Evolutionary conservation across 2,329 filamentous ascomycete genomes (phyloP).

Genomic region (Hymenoscyphus fructigenus): DNA sequence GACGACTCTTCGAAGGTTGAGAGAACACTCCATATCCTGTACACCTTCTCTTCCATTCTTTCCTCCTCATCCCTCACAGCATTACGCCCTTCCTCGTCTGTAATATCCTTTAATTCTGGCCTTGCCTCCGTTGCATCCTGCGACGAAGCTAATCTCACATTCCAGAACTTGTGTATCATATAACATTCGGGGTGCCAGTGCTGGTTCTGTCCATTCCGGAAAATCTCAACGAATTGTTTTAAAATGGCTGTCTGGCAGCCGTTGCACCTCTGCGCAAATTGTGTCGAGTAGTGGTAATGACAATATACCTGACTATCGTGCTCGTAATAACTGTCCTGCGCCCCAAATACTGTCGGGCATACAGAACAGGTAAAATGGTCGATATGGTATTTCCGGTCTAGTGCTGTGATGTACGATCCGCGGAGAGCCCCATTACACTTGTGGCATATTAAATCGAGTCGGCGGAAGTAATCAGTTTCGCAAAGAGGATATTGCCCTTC

Average conservation of each 20-base stretch:
- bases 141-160: slow-evolving; percentile 68
- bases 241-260: slow-evolving; percentile 96
- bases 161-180: slow-evolving; percentile 99
- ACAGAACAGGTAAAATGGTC: slow-evolving; percentile 98
- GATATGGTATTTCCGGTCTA: slow-evolving; percentile 98
- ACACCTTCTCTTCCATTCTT: slow-evolving; percentile 95
- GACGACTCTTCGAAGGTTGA: slow-evolving; percentile 98
- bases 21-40: slow-evolving; percentile 95
- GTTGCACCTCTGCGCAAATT: slow-evolving; percentile 93
- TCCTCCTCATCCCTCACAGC: slow-evolving; percentile 84
- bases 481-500: slow-evolving; percentile 89
- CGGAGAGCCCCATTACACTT: slow-evolving; percentile 90
- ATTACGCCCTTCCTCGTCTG: slow-evolving; percentile 68
- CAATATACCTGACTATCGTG: slow-evolving; percentile 96
- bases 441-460: slow-evolving; percentile 86
- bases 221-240: slow-evolving; percentile 99
- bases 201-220: slow-evolving; percentile 94
- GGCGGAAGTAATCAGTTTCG: slow-evolving; percentile 95
- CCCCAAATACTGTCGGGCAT: slow-evolving; percentile 96
- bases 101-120: slow-evolving; percentile 47
- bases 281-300: slow-evolving; percentile 98
- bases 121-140: slow-evolving; percentile 47
- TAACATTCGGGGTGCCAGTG: slow-evolving; percentile 99
- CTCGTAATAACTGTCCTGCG: slow-evolving; percentile 98
- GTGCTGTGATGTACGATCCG: slow-evolving; percentile 95